These are phyloP conservation scores for Erodium texanum DNA, from an alignment of 441 rosid species.

Conservation along the genomic window DNA sequence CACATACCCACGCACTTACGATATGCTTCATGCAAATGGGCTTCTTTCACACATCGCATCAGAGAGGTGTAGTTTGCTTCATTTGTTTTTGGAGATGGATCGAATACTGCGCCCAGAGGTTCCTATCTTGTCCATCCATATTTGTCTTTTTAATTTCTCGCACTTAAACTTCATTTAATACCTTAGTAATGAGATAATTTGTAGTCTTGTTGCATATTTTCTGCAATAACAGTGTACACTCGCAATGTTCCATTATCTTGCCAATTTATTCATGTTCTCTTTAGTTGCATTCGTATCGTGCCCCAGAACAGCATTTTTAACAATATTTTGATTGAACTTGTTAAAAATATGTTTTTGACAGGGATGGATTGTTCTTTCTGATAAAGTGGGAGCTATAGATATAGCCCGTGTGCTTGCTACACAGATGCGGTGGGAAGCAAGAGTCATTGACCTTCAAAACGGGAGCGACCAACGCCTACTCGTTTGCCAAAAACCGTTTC, in stretches of 20 bases:
- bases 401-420: conserved; percentile 69
- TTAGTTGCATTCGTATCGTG: too few species aligned
- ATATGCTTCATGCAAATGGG: conserved; percentile 87
- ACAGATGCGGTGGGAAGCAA: conserved; percentile 89
- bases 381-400: conserved; percentile 68
- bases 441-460: conserved; percentile 86
- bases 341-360: conserved; percentile 15
- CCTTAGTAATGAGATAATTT: too few species aligned
- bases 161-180: too few species aligned
- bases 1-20: conserved; percentile 93
- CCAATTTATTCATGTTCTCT: too few species aligned
- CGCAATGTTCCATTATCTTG: too few species aligned
- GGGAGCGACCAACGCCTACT: conserved; percentile 93
- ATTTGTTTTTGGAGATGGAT: conserved; percentile 84
- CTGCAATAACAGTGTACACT: too few species aligned
- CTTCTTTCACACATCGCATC: conserved; percentile 65
- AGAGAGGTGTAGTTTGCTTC: conserved; percentile 64
- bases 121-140: conserved; percentile 3
- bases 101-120: conserved; percentile 96
- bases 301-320: not conserved
- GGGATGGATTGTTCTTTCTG: conserved; percentile 90
- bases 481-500: conserved; percentile 88
- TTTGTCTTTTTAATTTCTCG: not conserved
- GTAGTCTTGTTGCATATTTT: too few species aligned
- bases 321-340: not conserved